Evolutionary conservation across 176 grass and related monocot species (phyloP).

Genomic region (Phoenix dactylifera): DNA sequence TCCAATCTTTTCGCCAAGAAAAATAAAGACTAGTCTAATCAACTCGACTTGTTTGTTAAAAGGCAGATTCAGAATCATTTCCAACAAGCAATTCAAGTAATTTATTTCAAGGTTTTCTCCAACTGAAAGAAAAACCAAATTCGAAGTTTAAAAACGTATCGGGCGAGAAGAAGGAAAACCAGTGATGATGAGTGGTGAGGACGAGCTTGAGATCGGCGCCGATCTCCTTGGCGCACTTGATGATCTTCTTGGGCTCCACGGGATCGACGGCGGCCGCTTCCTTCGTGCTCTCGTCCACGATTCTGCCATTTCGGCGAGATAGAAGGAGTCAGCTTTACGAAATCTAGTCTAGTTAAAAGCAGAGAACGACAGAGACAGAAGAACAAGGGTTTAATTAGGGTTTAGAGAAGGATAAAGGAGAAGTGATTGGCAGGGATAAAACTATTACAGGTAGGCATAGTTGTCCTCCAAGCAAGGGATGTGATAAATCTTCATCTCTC

Average conservation of each 20-base stretch:
- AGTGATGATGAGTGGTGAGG: conserved; percentile 92
- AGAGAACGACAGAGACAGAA: neutral
- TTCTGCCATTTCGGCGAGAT: conserved; percentile 23
- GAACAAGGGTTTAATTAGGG: neutral
- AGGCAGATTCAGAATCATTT: too few species aligned
- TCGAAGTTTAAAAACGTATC: too few species aligned
- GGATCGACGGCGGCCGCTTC: conserved; percentile 74
- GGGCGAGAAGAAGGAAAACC: conserved; percentile 21
- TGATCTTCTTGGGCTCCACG: conserved; percentile 80
- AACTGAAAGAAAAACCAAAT: neutral
- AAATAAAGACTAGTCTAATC: too few species aligned
- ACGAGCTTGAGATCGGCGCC: conserved; percentile 49
- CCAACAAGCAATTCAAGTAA: too few species aligned
- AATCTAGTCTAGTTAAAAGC: too few species aligned
- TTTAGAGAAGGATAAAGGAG: neutral
- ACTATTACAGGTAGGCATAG: conserved; percentile 77
- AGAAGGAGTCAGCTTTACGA: too few species aligned
- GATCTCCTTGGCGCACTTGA: conserved; percentile 40
- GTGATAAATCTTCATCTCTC: conserved; percentile 67
- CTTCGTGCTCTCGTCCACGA: conserved; percentile 72
- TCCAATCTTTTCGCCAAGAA: too few species aligned
- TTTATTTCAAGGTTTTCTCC: too few species aligned
- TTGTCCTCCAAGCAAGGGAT: conserved; percentile 81
- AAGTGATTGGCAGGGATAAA: neutral
- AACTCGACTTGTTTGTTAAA: too few species aligned